phyloP scores from a whole-genome alignment of 345 rosid genomes.

The Salix suchowensis region DNA sequence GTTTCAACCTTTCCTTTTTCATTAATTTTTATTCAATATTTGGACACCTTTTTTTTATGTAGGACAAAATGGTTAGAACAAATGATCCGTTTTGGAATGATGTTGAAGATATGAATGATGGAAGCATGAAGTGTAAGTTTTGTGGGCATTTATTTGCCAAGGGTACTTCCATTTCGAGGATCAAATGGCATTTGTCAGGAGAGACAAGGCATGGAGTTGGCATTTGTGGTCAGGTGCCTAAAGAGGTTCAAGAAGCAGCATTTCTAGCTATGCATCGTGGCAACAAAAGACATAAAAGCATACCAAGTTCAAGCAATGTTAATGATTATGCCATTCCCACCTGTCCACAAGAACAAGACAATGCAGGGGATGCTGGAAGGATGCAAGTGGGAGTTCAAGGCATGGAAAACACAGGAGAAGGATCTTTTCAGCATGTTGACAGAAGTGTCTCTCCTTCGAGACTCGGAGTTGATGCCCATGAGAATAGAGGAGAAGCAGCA shows the following conservation, averaged over 20 bases:
- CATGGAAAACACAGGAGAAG: no score
- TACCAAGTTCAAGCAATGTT: conserved; percentile 1
- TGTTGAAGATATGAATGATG: neutral
- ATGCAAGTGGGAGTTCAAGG: no score
- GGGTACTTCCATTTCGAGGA: neutral
- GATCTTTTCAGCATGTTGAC: no score
- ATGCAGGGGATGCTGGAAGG: neutral
- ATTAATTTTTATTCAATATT: no score
- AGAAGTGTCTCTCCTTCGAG: no score
- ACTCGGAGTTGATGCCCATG: no score
- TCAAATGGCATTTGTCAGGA: conserved; percentile 17
- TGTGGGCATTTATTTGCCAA: neutral
- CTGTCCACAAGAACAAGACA: neutral
- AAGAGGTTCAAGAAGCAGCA: conserved; percentile 2
- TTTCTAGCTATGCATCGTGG: neutral
- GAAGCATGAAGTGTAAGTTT: conserved; percentile 1
- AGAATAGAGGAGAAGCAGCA: no score
- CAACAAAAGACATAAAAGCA: neutral
- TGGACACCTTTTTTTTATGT: no score
- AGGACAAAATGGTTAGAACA: no score
- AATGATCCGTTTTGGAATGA: conserved; percentile 6
- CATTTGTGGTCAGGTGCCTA: neutral
- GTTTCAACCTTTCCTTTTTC: no score
- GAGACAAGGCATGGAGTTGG: neutral
- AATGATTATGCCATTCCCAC: neutral